Base-by-base conservation (phyloP, 495 filamentous ascomycete species). In the Trichoderma erinaceum region DNA sequence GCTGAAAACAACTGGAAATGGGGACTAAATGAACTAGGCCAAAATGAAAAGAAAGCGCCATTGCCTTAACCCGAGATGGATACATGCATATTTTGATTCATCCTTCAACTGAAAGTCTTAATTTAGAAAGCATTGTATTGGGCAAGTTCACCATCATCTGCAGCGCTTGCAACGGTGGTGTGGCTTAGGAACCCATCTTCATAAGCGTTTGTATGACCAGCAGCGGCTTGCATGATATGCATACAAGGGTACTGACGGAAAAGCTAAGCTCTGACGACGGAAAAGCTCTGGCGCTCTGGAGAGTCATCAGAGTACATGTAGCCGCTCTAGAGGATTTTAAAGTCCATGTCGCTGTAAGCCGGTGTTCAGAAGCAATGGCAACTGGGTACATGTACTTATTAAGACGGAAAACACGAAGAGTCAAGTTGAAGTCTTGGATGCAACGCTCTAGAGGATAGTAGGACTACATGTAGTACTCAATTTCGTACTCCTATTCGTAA, bases 121-220 rank as follows among this genome's bases (percentile, higher is more conserved):
- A 44, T 44, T 52, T 10, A 23, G 27, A 23, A 32, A 15, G 11
- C 16, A 32, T 13, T 16, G 50, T 3, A 16, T 29, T 38, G 35
- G 56, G 27, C 29, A 61, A 23, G 56, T 61, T 61, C 25, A 18
- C 56, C 11, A 25, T 18, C 23, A 25, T 32, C 23, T 61, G 56
- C 25, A 5, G 56, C 56, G 10, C 56, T 32, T 11, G 56, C 56
- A 4, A 32, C 23, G 56, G 56, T 61, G 11, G 23, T 18, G 56
- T 61, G 56, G 56, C 56, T 61, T 61, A 61, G 56, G 18, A 3
- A 25, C 56, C 56, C 56, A 5, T 61, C 56, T 61, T 32, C 16
- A 61, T 7, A 23, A 61, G 29, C 13, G 35, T 29, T 15, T 61
- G 56, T 11, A 32, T 13, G 56, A 32, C 56, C 56, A 61, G 27